These are phyloP conservation scores for Davidsoniella virescens DNA, from an alignment of 2,329 filamentous ascomycete species.

Conservation along the genomic window DNA sequence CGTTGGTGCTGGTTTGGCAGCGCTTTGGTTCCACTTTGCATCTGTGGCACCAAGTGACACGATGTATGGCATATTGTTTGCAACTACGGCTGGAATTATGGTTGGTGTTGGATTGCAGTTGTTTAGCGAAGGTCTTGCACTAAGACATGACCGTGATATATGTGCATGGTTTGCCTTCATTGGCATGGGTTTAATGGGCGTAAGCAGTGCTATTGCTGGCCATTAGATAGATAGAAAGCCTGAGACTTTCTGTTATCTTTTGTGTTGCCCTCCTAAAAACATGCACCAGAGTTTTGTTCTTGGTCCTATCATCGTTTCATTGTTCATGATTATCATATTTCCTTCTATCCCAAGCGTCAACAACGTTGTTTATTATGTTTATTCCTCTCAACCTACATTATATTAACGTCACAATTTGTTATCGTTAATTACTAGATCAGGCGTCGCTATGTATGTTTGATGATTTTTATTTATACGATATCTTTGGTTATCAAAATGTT, in stretches of 20 bases:
- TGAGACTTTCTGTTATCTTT: not conserved
- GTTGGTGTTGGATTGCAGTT: slow-evolving; percentile 79
- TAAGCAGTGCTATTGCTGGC: slow-evolving; percentile 73
- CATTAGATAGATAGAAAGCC: slow-evolving; percentile 20
- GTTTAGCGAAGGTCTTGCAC: slow-evolving; percentile 67
- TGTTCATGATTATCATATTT: no score
- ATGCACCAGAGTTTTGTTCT: no score
- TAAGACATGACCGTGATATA: slow-evolving; percentile 64
- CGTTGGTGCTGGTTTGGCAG: slow-evolving; percentile 67
- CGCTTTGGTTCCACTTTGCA: slow-evolving; percentile 68
- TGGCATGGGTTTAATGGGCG: slow-evolving; percentile 73
- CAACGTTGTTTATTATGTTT: no score
- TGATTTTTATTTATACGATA: no score
- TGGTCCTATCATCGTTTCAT: no score
- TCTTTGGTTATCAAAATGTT: no score
- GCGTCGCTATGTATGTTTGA: no score
- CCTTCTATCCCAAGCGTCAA: no score
- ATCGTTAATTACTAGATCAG: no score
- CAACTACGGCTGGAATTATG: slow-evolving; percentile 86
- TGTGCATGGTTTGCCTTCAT: slow-evolving; percentile 69
- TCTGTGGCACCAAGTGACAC: slow-evolving; percentile 4
- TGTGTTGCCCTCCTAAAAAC: no score
- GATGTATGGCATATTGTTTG: slow-evolving; percentile 69
- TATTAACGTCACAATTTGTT: no score
- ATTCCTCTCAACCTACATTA: no score